Conservation (phyloP, 2,329 filamentous ascomycete species). For the Ophiostoma tasmaniense region DNA sequence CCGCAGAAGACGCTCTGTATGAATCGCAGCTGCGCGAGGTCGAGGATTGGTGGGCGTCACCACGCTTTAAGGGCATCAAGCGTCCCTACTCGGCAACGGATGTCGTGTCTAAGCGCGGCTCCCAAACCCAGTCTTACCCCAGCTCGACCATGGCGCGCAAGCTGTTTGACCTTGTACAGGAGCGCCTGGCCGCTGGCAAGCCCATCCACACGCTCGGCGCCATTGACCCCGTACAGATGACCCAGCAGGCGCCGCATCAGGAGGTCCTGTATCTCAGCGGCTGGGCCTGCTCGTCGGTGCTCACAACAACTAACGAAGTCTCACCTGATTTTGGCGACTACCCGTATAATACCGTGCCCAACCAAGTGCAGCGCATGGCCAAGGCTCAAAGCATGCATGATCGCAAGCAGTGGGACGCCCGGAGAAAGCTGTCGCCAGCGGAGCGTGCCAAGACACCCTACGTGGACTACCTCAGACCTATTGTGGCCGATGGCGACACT, state of each 20-base stretch:
- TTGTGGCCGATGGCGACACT: constrained; percentile 93
- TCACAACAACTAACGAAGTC: constrained; percentile 94
- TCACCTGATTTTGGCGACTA: constrained; percentile 98
- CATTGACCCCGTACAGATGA: constrained; percentile 99
- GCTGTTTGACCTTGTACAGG: constrained; percentile 79
- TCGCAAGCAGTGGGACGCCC: constrained; percentile 83
- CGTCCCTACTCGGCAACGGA: constrained; percentile 84
- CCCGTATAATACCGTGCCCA: constrained; percentile 96
- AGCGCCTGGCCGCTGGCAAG: constrained; percentile 67
- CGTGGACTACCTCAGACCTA: constrained; percentile 85
- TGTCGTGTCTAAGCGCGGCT: constrained; percentile 86
- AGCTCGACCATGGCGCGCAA: constrained; percentile 94
- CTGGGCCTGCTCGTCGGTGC: constrained; percentile 90
- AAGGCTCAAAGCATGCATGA: constrained; percentile 97
- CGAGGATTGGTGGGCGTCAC: constrained; percentile 80
- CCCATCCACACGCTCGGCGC: constrained; percentile 90
- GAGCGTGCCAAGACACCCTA: constrained; percentile 72
- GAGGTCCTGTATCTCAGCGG: constrained; percentile 94
- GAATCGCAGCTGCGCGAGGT: constrained; percentile 77
- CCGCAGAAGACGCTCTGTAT: constrained; percentile 77
- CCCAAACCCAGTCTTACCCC: constrained; percentile 77
- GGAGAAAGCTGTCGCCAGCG: constrained; percentile 67
- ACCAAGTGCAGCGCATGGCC: constrained; percentile 91
- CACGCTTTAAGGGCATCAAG: constrained; percentile 81
- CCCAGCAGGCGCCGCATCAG: constrained; percentile 91